Base-by-base conservation (phyloP, 2,329 filamentous ascomycete genomes). In the Arthrobotrys musiformis region DNA sequence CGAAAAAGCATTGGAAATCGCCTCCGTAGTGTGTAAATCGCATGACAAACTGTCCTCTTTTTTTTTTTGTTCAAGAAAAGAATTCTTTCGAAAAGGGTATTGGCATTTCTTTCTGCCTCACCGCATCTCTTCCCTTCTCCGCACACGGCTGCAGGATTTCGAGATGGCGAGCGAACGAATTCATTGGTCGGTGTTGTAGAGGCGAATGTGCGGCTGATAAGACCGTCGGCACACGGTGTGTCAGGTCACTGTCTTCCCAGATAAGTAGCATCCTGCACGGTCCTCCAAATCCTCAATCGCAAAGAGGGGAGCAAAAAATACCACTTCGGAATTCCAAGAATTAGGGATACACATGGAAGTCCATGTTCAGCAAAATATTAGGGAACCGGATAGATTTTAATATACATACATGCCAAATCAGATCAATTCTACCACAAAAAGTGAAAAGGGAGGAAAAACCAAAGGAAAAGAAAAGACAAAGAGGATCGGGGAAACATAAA, bases 341-440 rank as follows among this genome's bases (percentile, higher is more conserved):
- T 15, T 40, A n/a, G 35, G 11, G 35, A 4, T 44, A 22, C 9
- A 19, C 42, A 6, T 6, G 22, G 8, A 17, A 22, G 9, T 28
- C 1, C 17, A 22, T 13, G 26, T 17, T 58, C 54, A 58, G 33
- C 13, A 28, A 24, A n/a, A 7, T 4, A 22, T 19, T 35, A 24
- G 9, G 11, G 44, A 52, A 46, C 26, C 52, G 17, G 26, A 58
- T 48, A 46, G 42, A 54, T 44, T 70, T 64, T 72, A 66, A 62
- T 64, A 33, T 72, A 64, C 58, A 72, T 54, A 42, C 33, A 54
- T 64, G 58, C 42, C 33, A 22, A 15, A 26, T 37, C 67, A 24
- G 46, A 37, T 72, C 17, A 40, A 66, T 35, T 58, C 64, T 69
- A 60, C 42, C 28, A 30, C 15, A 33, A 35, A 60, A n/a, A 17